Evolutionary conservation across 306 rosid genomes (phyloP).

Genomic region (Amphicarpaea edgeworthii): DNA sequence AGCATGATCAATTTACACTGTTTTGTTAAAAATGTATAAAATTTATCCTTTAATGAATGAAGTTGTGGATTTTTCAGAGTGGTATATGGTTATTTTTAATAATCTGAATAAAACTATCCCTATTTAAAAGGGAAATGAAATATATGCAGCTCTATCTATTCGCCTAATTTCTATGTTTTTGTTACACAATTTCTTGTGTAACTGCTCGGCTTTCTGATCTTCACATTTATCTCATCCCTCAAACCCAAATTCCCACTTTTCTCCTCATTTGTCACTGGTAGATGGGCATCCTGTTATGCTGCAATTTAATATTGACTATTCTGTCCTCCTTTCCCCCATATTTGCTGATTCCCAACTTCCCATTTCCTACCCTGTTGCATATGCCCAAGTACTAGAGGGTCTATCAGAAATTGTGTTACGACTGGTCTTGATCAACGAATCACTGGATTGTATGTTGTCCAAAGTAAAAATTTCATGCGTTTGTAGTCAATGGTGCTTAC

Average conservation of each 20-base stretch:
- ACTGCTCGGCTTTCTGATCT: background rate
- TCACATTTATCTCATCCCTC: conserved; percentile 6
- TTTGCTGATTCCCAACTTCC: background rate
- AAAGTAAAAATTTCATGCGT: background rate
- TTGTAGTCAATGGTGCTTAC: conserved; percentile 3
- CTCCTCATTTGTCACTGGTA: background rate
- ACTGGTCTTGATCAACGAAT: conserved; percentile 7
- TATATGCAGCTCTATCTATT: background rate
- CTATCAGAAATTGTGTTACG: background rate
- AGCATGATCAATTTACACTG: conserved; percentile 28
- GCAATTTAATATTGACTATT: background rate
- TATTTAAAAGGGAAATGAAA: conserved; percentile 19
- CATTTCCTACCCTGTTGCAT: background rate
- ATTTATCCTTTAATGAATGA: conserved; percentile 24
- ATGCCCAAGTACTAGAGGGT: background rate
- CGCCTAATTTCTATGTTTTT: conserved; percentile 20
- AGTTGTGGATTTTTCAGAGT: conserved; percentile 17
- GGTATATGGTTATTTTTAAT: conserved; percentile 7
- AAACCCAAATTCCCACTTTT: background rate
- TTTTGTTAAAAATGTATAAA: conserved; percentile 20
- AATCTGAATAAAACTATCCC: background rate
- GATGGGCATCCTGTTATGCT: background rate
- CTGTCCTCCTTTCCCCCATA: background rate
- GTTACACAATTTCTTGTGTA: background rate
- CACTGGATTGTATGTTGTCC: conserved; percentile 7